Percentiles rank a stretch among this genome's conserved stretches.
Evolutionary conservation across 208 protist genomes (phyloP).

Genomic region (Leishmania arabica): DNA sequence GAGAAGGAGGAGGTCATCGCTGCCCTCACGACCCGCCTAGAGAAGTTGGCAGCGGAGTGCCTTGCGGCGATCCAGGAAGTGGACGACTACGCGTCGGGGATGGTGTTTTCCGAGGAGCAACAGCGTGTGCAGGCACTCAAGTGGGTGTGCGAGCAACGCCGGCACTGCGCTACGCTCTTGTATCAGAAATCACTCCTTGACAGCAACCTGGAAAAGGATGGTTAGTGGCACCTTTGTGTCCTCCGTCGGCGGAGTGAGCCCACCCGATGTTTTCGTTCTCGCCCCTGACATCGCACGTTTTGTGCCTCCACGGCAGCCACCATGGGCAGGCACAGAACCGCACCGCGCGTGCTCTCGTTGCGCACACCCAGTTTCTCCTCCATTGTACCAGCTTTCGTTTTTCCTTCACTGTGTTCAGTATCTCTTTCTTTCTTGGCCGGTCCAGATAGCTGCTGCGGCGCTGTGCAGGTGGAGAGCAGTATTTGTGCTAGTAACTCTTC

Average conservation of each 20-base stretch:
- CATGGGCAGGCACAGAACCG: too few species aligned
- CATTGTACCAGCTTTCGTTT: too few species aligned
- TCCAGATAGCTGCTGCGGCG: neutral
- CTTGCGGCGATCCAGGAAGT: conserved; percentile 73
- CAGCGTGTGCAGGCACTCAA: conserved; percentile 70
- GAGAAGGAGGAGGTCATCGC: conserved; percentile 84
- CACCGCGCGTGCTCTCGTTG: neutral
- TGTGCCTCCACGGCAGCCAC: neutral
- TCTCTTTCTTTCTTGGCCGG: conserved; percentile 10
- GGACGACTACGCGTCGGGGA: conserved; percentile 62
- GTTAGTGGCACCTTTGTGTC: neutral
- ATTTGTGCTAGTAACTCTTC: neutral
- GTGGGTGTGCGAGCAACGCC: conserved; percentile 73
- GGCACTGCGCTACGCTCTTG: conserved; percentile 55
- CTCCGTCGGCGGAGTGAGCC: neutral
- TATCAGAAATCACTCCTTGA: conserved; percentile 33
- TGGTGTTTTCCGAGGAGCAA: conserved; percentile 71
- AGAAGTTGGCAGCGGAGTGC: conserved; percentile 59
- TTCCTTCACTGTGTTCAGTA: neutral
- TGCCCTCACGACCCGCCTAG: conserved; percentile 52
- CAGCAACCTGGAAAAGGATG: neutral
- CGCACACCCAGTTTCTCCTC: neutral
- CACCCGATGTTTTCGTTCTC: neutral
- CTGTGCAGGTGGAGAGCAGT: neutral
- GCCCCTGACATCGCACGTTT: neutral